A percentile compares a stretch with the other conserved stretches of the same genome.
Evolutionary conservation across 2,329 filamentous ascomycete genomes (phyloP).

Genomic region (Thielaviopsis musarum): DNA sequence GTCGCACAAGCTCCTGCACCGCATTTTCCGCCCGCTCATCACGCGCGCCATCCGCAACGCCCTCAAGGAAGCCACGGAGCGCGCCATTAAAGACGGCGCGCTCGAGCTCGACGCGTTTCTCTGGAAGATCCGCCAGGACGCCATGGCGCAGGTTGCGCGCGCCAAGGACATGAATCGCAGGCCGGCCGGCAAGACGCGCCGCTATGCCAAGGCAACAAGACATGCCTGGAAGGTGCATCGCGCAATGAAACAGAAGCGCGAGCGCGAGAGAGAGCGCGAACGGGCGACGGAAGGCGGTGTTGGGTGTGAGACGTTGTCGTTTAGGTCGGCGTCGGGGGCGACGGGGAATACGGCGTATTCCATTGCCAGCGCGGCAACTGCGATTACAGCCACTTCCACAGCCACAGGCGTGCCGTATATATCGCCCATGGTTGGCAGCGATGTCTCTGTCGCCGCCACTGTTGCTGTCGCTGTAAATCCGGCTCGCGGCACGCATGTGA

Average conservation of each 20-base stretch:
- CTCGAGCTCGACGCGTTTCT: constrained; percentile 55
- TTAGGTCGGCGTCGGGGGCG: not conserved
- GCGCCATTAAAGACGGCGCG: constrained; percentile 73
- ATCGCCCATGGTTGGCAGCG: not conserved
- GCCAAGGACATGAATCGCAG: constrained; percentile 44
- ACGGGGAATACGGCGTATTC: not conserved
- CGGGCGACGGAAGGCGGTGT: not conserved
- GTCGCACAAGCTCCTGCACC: constrained; percentile 83
- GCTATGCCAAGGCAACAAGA: constrained; percentile 41
- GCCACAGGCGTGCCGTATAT: not conserved
- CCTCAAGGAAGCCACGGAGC: constrained; percentile 75
- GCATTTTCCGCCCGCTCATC: constrained; percentile 70
- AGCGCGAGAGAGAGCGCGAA: not conserved
- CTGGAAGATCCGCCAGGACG: constrained; percentile 69
- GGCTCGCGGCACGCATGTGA: constrained; percentile 16
- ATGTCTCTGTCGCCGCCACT: not conserved
- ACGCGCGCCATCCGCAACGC: constrained; percentile 70
- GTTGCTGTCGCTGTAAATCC: not conserved
- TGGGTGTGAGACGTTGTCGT: not conserved
- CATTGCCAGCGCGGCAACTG: not conserved
- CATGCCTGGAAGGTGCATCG: constrained; percentile 3
- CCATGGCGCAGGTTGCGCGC: constrained; percentile 52
- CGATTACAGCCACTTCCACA: not conserved
- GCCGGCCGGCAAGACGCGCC: constrained; percentile 67
- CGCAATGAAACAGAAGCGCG: not conserved